Percentiles rank a stretch among this genome's conserved stretches.
These are phyloP conservation scores for Extremus antarcticus DNA, from an alignment of 495 filamentous ascomycete species.

Conservation along the genomic window DNA sequence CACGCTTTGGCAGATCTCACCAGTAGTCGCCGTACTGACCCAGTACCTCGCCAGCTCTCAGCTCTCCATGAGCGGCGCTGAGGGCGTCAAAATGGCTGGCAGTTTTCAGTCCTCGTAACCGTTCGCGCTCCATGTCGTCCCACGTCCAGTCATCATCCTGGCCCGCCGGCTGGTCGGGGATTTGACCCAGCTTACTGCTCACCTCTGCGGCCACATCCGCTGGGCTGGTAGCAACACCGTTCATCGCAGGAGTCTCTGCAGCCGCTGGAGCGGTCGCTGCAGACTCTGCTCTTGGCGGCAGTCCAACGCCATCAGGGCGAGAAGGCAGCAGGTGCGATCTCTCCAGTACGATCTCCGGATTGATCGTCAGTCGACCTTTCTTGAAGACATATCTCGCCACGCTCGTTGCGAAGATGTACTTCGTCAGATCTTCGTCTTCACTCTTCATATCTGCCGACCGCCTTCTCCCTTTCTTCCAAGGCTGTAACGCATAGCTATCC, in stretches of 20 bases:
- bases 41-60: constrained; percentile 26
- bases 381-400: constrained; percentile 87
- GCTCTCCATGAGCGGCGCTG: constrained; percentile 29
- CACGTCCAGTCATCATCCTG: constrained; percentile 29
- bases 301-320: constrained; percentile 28
- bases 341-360: constrained; percentile 64
- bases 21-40: constrained; percentile 31
- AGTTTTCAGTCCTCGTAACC: constrained; percentile 27
- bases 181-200: constrained; percentile 7
- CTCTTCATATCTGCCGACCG: constrained; percentile 28
- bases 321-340: constrained; percentile 56
- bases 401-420: constrained; percentile 55
- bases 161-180: not conserved
- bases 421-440: constrained; percentile 15
- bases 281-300: constrained; percentile 13
- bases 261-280: constrained; percentile 2
- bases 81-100: constrained; percentile 28
- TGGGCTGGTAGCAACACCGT: constrained; percentile 1
- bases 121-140: constrained; percentile 32
- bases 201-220: constrained; percentile 8
- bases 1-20: too few species aligned
- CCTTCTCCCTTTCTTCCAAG: constrained; percentile 25
- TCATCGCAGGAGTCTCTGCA: constrained; percentile 7
- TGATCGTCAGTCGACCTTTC: constrained; percentile 71
- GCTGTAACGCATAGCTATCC: constrained; percentile 37